phyloP scores from a whole-genome alignment of 2,329 filamentous ascomycete genomes.

The Cadophora sp. region DNA sequence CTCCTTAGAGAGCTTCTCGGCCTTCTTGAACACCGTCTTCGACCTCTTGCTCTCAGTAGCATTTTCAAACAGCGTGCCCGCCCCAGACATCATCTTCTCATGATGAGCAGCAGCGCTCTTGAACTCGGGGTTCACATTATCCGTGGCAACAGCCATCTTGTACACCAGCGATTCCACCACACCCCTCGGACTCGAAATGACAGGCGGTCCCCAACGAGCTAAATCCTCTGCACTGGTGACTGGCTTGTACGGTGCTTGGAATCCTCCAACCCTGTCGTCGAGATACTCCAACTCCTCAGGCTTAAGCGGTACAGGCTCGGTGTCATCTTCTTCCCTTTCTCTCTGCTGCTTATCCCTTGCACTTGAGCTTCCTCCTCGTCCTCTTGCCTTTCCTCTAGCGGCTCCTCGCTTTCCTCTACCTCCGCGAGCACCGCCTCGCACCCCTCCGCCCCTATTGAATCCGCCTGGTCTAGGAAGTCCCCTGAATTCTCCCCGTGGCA shows the following conservation, averaged over 20 bases:
- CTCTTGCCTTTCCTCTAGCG: slow-evolving; percentile 15
- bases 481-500: slow-evolving; percentile 10
- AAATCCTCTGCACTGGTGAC: slow-evolving; percentile 36
- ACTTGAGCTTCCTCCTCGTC: slow-evolving; percentile 12
- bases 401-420: slow-evolving; percentile 48
- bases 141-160: slow-evolving; percentile 40
- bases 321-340: slow-evolving; percentile 25
- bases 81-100: slow-evolving; percentile 29
- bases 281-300: slow-evolving; percentile 37
- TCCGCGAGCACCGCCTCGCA: slow-evolving; percentile 23
- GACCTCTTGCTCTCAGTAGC: slow-evolving; percentile 11
- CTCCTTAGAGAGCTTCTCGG: slow-evolving; percentile 25
- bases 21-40: slow-evolving; percentile 17
- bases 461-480: slow-evolving; percentile 22
- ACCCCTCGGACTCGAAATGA: slow-evolving; percentile 36
- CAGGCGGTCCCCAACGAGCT: slow-evolving; percentile 32
- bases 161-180: slow-evolving; percentile 37
- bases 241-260: slow-evolving; percentile 37
- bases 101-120: slow-evolving; percentile 30
- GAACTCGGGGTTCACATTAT: slow-evolving; percentile 27
- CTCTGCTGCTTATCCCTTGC: slow-evolving; percentile 33
- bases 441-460: slow-evolving; percentile 23
- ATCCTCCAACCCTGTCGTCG: slow-evolving; percentile 35
- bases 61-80: slow-evolving; percentile 40
- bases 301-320: slow-evolving; percentile 29